phyloP scores from a whole-genome alignment of 2,329 filamentous ascomycete genomes.

The Aspergillus udagawae region DNA sequence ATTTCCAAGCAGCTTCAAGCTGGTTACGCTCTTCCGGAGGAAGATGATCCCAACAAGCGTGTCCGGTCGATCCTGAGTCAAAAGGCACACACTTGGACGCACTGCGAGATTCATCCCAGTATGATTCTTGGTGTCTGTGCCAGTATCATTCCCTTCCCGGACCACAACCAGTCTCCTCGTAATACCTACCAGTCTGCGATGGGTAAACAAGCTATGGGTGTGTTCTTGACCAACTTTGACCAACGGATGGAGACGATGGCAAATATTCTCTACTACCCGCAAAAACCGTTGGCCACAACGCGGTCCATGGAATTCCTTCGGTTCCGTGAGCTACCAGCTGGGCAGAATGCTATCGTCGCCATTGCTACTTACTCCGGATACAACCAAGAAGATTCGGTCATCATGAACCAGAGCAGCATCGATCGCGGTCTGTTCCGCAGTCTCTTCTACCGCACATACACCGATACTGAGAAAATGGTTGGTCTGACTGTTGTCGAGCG shows the following conservation, averaged over 20 bases:
- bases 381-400: conserved; percentile 99
- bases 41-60: conserved; percentile 77
- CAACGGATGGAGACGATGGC: conserved; percentile 99
- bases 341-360: conserved; percentile 96
- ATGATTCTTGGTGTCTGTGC: conserved; percentile 99
- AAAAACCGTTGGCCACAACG: conserved; percentile 94
- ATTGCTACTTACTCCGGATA: conserved; percentile 98
- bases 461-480: conserved; percentile 93
- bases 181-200: conserved; percentile 99
- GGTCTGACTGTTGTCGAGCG: conserved; percentile 88
- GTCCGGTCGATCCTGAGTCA: conserved; percentile 85
- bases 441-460: conserved; percentile 96
- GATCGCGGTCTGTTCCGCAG: conserved; percentile 96
- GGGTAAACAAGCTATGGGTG: conserved; percentile 99
- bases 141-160: conserved; percentile 98
- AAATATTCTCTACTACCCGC: conserved; percentile 97
- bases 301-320: conserved; percentile 98
- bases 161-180: conserved; percentile 96
- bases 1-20: conserved; percentile 66
- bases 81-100: conserved; percentile 87
- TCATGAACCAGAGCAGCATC: conserved; percentile 99
- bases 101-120: conserved; percentile 98
- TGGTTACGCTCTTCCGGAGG: conserved; percentile 57
- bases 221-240: conserved; percentile 95
- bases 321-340: conserved; percentile 93